These are phyloP conservation scores for Posidonia australis DNA, from an alignment of 106 monocot genomes.

Conservation along the genomic window DNA sequence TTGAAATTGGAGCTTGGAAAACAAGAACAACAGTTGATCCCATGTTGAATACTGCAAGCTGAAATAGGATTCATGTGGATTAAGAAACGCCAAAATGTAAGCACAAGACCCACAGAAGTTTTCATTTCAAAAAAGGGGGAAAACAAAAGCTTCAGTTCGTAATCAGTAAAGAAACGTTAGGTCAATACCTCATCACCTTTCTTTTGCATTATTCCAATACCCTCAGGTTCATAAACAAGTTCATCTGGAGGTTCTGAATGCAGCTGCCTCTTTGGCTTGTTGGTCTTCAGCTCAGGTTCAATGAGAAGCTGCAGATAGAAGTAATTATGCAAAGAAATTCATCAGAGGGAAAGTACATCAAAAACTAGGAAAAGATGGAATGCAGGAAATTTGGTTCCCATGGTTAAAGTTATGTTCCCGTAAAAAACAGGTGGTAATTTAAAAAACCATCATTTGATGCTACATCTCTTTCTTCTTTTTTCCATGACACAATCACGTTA, in stretches of 20 bases:
- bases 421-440: not conserved
- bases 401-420: too few species aligned
- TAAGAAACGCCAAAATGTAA: not conserved
- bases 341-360: not conserved
- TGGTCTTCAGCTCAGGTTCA: constrained; percentile 76
- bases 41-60: constrained; percentile 91
- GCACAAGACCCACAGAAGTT: not conserved
- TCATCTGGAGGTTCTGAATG: constrained; percentile 60
- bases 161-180: not conserved
- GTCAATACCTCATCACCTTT: constrained; percentile 72
- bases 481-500: too few species aligned
- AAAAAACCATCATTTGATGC: not conserved
- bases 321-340: not conserved
- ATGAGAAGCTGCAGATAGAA: constrained; percentile 40
- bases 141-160: not conserved
- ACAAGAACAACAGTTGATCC: constrained; percentile 97
- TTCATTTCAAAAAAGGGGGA: not conserved
- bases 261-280: constrained; percentile 39
- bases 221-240: constrained; percentile 51
- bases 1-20: constrained; percentile 68
- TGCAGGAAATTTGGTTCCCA: too few species aligned
- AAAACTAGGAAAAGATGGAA: not conserved
- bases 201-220: constrained; percentile 47
- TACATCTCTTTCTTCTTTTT: too few species aligned
- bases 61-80: constrained; percentile 9